Evolutionary conservation across 1,284 basidiomycete genomes (phyloP), one percentile per base, ranked within the genome.

Genomic region (Cystobasidium slooffiae): DNA sequence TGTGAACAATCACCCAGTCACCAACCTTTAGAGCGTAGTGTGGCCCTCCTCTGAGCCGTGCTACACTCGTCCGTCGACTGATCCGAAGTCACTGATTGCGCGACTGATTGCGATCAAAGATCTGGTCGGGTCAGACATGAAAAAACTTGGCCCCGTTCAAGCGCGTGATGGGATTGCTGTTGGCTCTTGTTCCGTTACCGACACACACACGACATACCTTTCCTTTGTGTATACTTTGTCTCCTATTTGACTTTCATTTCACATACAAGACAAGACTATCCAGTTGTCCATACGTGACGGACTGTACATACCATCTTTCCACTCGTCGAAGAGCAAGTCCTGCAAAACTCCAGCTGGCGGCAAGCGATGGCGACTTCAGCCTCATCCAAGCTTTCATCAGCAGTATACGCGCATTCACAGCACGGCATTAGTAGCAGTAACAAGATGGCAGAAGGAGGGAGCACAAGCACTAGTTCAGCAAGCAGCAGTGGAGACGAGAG

Each of bases 301-400:
- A 31, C 46, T 14, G 46, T 49, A 22, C 53, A 4, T 31, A 16
- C 53, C n/a, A n/a, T n/a, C n/a, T n/a, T n/a, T n/a, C n/a, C n/a
- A n/a, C n/a, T n/a, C n/a, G n/a, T n/a, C n/a, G n/a, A 9, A 49
- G 9, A 10, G 46, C 46, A 16, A 55, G 10, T 20, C 56, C 31
- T 39, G 9, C 39, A 14, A 7, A 31, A 20, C 44, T 12, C 24
- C 10, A n/a, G n/a, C n/a, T 39, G 6, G 39, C 10, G 8, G n/a
- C 12, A n/a, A 63, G 22, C 61, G 43, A 47, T 49, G 46, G 61
- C 61, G 46, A 63, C 61, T 63, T 63, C 61, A 63, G n/a, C 61
- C 16, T 63, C 61, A n/a, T 43, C 37, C 61, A 63, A 24, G 46
- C 43, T 49, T 63, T 63, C 61, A 63, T 46, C 61, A 63, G 61